Evolutionary conservation across 306 rosid genomes (phyloP).

Genomic region (Malus domestica): ASM211411v1 NC_041802.1:32157001-32157500

Average conservation of each 20-base stretch:
- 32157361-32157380: not conserved
- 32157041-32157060: slow-evolving; percentile 45
- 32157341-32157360: slow-evolving; percentile 37
- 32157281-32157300: slow-evolving; percentile 59
- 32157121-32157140: slow-evolving; percentile 33
- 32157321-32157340: slow-evolving; percentile 22
- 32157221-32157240: not conserved
- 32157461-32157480: not conserved
- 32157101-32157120: slow-evolving; percentile 30
- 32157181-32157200: too few species aligned
- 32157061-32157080: slow-evolving; percentile 55
- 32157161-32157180: not conserved
- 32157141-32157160: not conserved
- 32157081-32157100: slow-evolving; percentile 45
- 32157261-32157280: slow-evolving; percentile 42
- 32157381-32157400: not conserved
- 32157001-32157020: slow-evolving; percentile 76
- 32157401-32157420: not conserved
- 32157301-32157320: slow-evolving; percentile 31
- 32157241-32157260: not conserved
- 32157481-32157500: not conserved
- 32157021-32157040: slow-evolving; percentile 57
- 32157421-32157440: too few species aligned
- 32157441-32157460: not conserved
- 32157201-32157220: not conserved